Evolutionary conservation across 306 rosid species (phyloP), one percentile per base, ranked within the genome.

Genomic region (Vicia villosa): DNA sequence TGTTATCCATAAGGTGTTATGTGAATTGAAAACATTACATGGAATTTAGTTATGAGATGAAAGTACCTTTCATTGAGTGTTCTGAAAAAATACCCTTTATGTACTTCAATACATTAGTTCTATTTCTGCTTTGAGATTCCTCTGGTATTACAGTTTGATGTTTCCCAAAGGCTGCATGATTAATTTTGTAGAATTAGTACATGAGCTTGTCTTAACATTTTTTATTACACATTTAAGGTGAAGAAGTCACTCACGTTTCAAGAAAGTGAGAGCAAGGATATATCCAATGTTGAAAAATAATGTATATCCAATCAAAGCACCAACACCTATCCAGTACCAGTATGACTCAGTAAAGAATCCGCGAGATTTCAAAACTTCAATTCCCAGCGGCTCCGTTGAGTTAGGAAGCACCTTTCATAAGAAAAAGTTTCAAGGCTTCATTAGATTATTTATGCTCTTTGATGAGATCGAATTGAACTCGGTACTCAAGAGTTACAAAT

Each of bases 211-310:
- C 40, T n/a, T 34, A 34, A 34, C n/a, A 19, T 3, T n/a, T 47
- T 66, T 63, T 42, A 14, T 66, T 5, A 64, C 38, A 28, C 15
- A 71, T 70, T n/a, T 60, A 5, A 78, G 73, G 68, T 24, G 61
- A 65, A 78, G 49, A 72, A 34, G 10, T 34, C 36, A 74, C 88
- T 74, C 36, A 86, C 91, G 88, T 57, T 81, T 83, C 49, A 86
- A 60, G 77, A 51, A 79, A 59, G 83, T 68, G 55, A 86, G 91
- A 50, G 85, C 86, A 64, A 81, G 72, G 19, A 83, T 70, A 66
- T 69, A 81, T 34, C 70, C 63, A 49, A 84, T 2, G 64, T 84
- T 84, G 76, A 84, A 84, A 19, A 84, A 22, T 17, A 84, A 60
- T 49, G 74, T 79, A 15, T 75, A 84, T 54, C 82, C 83, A 46